Evolutionary conservation across 2,329 filamentous ascomycete genomes (phyloP), one percentile per base, ranked within the genome.

Genomic region (Atkinsonella hypoxylon): DNA sequence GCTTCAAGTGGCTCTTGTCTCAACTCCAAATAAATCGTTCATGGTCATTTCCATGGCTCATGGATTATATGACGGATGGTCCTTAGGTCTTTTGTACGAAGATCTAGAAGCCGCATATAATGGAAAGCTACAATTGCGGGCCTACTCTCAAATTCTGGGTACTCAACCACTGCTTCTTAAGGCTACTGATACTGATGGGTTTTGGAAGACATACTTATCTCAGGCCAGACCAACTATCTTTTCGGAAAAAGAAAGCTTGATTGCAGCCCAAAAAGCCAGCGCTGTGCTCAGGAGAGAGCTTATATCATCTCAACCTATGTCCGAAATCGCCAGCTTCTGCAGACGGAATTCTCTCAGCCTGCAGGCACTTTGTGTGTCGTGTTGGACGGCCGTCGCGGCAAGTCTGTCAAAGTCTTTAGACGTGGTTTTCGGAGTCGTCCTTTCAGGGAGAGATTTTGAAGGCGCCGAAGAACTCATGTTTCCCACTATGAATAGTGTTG

Each of bases 401-500:
- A 75, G 77, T 0, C 73, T 79, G 45, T 73, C 78, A 1, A 67
- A 73, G 3, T 78, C 77, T 0, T 74, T 94, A 0, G 89, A 95
- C 56, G 77, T 95, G 4, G 76, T 81, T 0, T 95, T 93, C 61
- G 91, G 91, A 1, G 79, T 87, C 0, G 84, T 96, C 1, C 72
- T 95, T 12, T 89, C 89, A 0, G 90, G 91, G 15, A 78, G 91
- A n/a, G 87, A 93, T 51, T 81, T 80, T 10, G 82, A 86, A 44
- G 76, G 78, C 15, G 77, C 81, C 0, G 78, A 85, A 42, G 65
- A 78, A 26, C 66, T 91, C 12, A 74, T 90, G 61, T 96, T 95
- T 59, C 91, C 90, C 0, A 88, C 86, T 0, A 95, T 96, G 87
- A 96, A 95, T 61, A 95, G 90, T 0, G 82, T 95, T 0, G 79